Percentiles rank a stretch among this genome's conserved stretches.
These are phyloP conservation scores for Artomyces pyxidatus DNA, from an alignment of 768 basidiomycete genomes.

Conservation along the genomic window DNA sequence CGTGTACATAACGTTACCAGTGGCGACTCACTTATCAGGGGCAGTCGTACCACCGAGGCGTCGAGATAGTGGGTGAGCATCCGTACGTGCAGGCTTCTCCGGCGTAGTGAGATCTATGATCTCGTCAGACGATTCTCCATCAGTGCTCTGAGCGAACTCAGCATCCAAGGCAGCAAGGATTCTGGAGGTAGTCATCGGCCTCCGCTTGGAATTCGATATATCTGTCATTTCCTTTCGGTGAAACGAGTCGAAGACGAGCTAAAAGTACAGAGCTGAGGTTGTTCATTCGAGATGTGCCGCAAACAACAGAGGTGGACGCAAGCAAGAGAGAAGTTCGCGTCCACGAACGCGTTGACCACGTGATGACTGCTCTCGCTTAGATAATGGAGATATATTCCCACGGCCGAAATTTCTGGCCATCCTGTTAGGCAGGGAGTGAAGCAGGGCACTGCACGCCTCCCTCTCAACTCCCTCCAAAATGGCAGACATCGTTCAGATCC, in stretches of 20 bases:
- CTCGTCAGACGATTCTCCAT: background rate
- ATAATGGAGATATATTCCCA: conserved; percentile 5
- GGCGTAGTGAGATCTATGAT: conserved; percentile 14
- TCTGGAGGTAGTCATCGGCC: background rate
- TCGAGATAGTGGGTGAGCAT: background rate
- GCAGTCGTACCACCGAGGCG: background rate
- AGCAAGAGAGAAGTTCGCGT: conserved; percentile 1
- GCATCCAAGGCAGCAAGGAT: conserved; percentile 7
- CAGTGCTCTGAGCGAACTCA: background rate
- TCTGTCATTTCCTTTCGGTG: background rate
- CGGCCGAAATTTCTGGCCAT: conserved; percentile 8
- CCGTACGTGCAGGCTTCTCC: background rate
- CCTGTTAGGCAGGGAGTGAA: too few species aligned
- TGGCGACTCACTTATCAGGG: too few species aligned
- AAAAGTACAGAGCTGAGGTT: too few species aligned
- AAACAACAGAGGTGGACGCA: too few species aligned
- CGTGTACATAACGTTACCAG: too few species aligned
- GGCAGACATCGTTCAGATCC: conserved; percentile 24
- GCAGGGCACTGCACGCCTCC: background rate
- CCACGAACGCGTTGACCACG: conserved; percentile 8
- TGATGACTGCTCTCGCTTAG: too few species aligned
- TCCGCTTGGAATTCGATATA: background rate
- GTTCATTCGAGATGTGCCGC: too few species aligned
- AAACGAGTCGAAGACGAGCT: background rate
- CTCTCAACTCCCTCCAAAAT: conserved; percentile 5